Evolutionary conservation across 306 rosid genomes (phyloP), one percentile per base, ranked within the genome.

Genomic region (Cicer cuneatum): DNA sequence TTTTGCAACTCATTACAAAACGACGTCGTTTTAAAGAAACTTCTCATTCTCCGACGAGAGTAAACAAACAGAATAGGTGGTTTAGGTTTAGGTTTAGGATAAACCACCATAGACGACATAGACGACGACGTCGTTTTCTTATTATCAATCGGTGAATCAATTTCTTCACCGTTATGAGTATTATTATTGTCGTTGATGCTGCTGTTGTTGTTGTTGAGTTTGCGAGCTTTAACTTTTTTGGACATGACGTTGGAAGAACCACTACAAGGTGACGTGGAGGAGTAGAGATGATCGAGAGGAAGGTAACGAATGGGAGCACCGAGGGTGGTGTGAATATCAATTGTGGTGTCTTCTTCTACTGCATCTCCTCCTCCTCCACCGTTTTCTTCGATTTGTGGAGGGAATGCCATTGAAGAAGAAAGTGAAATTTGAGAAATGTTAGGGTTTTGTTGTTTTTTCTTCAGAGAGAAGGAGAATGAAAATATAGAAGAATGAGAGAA

Each of bases 241-340:
- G 99, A 94, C 97, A 91, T 94, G 45, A 94, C 97, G 82, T 88
- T 90, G 57, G 98, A 80, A 47, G 96, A 91, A 47, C 96, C 97
- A 21, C 91, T 87, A 74, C 96, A 94, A 1, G 96, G 97, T 1
- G 99, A 90, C 1, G 98, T 92, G 64, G 96, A 81, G 16, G 99
- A 95, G 82, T 95, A 95, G 46, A 95, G 93, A 78, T 87, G 98
- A 83, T 95, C 92, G 74, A 95, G 90, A 1, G 97, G 88, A 1
- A 90, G 92, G 82, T 92, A 95, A 7, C 96, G 83, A 66, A 92
- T 62, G 71, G 97, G 98, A 10, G 99, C 78, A 1, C 88, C 89
- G 12, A 69, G 76, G 47, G 83, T 65, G 37, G 87, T 71, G 76
- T 83, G 85, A 15, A 86, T 82, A 75, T 93, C 97, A 78, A 87